Evolutionary conservation across 2,329 filamentous ascomycete species (phyloP), one percentile per base, ranked within the genome.

Genomic region (Dactylella cylindrospora): DNA sequence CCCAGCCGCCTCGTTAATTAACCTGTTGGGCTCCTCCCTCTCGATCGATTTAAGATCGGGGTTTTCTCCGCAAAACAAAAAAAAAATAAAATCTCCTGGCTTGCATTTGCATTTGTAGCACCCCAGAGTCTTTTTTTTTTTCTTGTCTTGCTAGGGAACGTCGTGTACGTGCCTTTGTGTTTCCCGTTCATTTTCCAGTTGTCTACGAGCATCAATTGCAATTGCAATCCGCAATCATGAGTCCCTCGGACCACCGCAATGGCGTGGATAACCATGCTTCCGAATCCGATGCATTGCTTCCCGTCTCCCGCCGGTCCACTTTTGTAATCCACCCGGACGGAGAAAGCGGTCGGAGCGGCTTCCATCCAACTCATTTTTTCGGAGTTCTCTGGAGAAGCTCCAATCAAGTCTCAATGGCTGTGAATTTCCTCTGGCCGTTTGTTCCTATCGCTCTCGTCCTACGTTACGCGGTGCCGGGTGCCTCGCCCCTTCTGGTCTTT

Each of bases 261-360:
- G 51, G 51, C 26, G 26, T 26, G 22, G 32, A 32, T 32, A 43
- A 35, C 13, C 20, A 36, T 23, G 23, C 23, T 13, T 20, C 23
- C 20, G 52, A 57, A 19, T 57, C 52, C 7, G 33, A 57, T 8
- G 44, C 52, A 17, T 28, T 57, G 13, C 44, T 57, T 17, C 25
- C 20, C 15, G 33, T 19, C 8, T 20, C 36, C 33, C 25, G 41
- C 13, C 41, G 41, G 10, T 2, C 22, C 19, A 41, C 41, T 1
- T 28, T 57, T 7, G 52, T 49, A 19, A 74, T 77, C 35, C 68
- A 74, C 25, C 73, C 74, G 8, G 77, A 79, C 20, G 85, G 85
- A 62, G 85, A 89, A 73, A 87, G 84, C 70, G 85, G 85, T 29
- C 79, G 86, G 29, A 74, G 70, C 3, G 85, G 85, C 38, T 71